Percentiles rank a stretch among this genome's conserved stretches.
phyloP scores from a whole-genome alignment of 306 rosid genomes.

The Castanea sativa region DNA sequence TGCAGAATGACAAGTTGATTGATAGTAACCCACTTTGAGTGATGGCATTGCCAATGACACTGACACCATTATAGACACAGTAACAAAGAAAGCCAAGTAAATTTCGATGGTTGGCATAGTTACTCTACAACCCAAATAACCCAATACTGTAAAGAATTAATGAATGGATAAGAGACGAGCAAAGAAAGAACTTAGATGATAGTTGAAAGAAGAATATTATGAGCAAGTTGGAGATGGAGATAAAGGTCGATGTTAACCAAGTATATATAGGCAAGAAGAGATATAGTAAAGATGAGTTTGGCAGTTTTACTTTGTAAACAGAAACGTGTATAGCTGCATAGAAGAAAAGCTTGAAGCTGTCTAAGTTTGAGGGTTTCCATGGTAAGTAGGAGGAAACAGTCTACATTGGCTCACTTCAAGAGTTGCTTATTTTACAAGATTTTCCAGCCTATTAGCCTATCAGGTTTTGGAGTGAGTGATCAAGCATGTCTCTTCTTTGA shows the following conservation, averaged over 20 bases:
- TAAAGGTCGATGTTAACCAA: not conserved
- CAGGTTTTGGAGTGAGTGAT: too few relatives aligned
- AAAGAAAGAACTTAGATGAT: too few relatives aligned
- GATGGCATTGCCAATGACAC: constrained; percentile 8
- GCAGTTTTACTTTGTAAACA: not conserved
- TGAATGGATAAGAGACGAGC: not conserved
- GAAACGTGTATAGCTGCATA: not conserved
- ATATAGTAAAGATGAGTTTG: too few relatives aligned
- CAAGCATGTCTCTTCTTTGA: too few relatives aligned
- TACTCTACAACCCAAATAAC: too few relatives aligned
- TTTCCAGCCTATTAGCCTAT: too few relatives aligned
- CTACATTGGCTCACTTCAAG: not conserved
- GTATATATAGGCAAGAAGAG: not conserved
- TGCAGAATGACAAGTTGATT: constrained; percentile 26
- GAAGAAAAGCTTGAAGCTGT: constrained; percentile 5
- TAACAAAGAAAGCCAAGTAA: constrained; percentile 8
- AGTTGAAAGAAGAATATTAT: too few relatives aligned
- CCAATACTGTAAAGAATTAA: not conserved
- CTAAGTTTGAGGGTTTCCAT: constrained; percentile 14
- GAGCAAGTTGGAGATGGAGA: not conserved
- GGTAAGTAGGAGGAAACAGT: not conserved
- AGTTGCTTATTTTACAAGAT: too few relatives aligned
- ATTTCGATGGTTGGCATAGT: not conserved
- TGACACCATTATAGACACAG: not conserved
- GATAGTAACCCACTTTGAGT: constrained; percentile 26